Base-by-base conservation (phyloP, 1,284 basidiomycete species). In the Boletellus deceptivus region DNA sequence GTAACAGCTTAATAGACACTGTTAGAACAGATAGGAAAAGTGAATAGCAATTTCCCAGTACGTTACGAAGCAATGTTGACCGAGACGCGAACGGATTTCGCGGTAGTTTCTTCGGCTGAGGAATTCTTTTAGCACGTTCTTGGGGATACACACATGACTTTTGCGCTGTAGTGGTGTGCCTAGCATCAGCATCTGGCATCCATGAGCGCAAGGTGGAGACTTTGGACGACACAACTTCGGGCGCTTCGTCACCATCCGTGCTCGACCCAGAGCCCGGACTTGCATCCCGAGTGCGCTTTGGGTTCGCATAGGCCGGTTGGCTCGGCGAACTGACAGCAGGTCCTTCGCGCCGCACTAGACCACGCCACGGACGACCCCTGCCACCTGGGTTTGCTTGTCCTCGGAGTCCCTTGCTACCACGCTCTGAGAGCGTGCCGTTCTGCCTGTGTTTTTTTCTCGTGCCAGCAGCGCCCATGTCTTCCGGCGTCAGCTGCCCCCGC, bases 61-160 rank as follows among this genome's bases (percentile, higher is more conserved):
- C 90, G 55, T 87, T 89, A 54, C 85, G 85, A 49, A 93, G 72
- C 33, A 93, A 75, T 10, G 82, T 83, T 6, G 84, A 78, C 18
- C 83, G 77, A 13, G 81, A 75, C 34, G 75, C 76, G 57, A 93
- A 93, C 0, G 84, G 82, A 68, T 91, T 91, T 46, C 69, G 73
- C 6, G 77, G 73, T 16, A 75, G 77, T 50, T 67, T 72, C 55
- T 75, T 80, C 1, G 87, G 85, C 57, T 82, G 80, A 41, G 65
- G 59, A 16, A 63, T 63, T 52, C 69, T 74, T 51, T 59, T 64
- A 44, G 54, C 24, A 22, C 48, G 49, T 50, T 57, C 50, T 48
- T 44, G 47, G 41, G 52, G 20, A 8, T 3, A 16, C 18, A 5
- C 38, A 33, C 36, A 39, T 13, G 48, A 42, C 25, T 4, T 22